These are phyloP conservation scores for Talaromyces sp. DNA, from an alignment of 2,329 filamentous ascomycete species.

Conservation along the genomic window DNA sequence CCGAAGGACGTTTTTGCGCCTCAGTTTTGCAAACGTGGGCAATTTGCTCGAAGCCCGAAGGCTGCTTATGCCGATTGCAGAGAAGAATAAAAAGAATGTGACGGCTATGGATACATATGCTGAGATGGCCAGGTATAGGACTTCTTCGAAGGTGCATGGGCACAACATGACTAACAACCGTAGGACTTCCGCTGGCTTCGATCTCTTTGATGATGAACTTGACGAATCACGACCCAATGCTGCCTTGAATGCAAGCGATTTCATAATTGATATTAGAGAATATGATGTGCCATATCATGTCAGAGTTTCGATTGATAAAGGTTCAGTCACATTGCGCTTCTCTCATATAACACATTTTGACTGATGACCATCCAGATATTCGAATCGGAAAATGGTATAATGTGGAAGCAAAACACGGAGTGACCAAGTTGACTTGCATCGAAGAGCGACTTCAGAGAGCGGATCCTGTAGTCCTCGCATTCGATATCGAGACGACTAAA, in stretches of 20 bases:
- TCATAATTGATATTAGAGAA: conserved; percentile 96
- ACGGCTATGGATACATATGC: conserved; percentile 98
- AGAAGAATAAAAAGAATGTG: conserved; percentile 95
- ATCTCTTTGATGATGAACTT: conserved; percentile 92
- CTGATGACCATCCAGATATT: conserved; percentile 63
- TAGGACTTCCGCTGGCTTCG: conserved; percentile 76
- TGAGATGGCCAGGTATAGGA: conserved; percentile 74
- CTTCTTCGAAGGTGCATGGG: not conserved
- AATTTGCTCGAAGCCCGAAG: conserved; percentile 82
- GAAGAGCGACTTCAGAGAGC: conserved; percentile 85
- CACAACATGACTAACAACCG: conserved; percentile 21
- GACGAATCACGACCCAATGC: conserved; percentile 75
- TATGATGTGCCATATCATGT: conserved; percentile 99
- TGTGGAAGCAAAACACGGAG: conserved; percentile 88
- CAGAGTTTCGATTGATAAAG: conserved; percentile 92
- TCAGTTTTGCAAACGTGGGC: conserved; percentile 81
- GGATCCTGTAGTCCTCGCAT: conserved; percentile 98
- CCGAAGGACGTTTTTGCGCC: conserved; percentile 78
- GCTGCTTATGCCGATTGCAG: conserved; percentile 82
- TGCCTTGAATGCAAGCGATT: conserved; percentile 89
- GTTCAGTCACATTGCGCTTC: conserved; percentile 43
- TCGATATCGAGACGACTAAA: conserved; percentile 97
- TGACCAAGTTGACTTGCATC: conserved; percentile 77
- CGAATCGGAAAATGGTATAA: conserved; percentile 96
- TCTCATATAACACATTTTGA: not conserved